Evolutionary conservation across 768 basidiomycete species (phyloP).

Genomic region (Mycena indigotica): DNA sequence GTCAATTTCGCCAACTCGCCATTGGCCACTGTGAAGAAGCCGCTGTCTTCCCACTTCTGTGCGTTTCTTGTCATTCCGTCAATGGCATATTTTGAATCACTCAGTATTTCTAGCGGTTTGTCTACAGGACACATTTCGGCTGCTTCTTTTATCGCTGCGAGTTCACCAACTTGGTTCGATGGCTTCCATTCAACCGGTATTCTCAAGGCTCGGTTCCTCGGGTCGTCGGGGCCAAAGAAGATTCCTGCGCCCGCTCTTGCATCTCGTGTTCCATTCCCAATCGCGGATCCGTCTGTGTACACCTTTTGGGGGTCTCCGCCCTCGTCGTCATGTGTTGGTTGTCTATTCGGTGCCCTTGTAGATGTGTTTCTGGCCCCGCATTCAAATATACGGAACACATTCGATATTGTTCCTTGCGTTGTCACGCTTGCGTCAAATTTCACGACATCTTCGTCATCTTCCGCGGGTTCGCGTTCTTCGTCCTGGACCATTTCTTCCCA

Average conservation of each 20-base stretch:
- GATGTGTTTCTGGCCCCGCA: background rate
- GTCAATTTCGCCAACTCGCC: background rate
- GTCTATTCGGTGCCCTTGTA: background rate
- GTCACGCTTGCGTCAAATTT: background rate
- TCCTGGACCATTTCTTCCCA: slow-evolving; percentile 3
- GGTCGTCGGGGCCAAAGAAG: slow-evolving; percentile 2
- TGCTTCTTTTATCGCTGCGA: slow-evolving; percentile 3
- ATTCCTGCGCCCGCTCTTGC: slow-evolving; percentile 6
- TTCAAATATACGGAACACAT: background rate
- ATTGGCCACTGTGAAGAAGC: background rate
- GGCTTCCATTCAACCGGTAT: background rate
- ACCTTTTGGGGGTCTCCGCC: background rate
- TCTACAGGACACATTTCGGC: background rate
- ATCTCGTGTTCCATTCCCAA: slow-evolving; percentile 8
- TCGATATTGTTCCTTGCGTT: background rate
- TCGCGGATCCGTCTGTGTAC: slow-evolving; percentile 18
- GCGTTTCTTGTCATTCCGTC: no score
- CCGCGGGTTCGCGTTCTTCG: background rate
- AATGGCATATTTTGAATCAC: no score
- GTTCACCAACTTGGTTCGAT: slow-evolving; percentile 11
- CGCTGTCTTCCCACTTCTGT: slow-evolving; percentile 6
- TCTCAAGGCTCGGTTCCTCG: background rate
- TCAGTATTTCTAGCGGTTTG: background rate
- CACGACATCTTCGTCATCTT: background rate
- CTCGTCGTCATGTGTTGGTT: background rate